Percentiles rank a stretch among this genome's conserved stretches.
phyloP scores from a whole-genome alignment of 2,329 filamentous ascomycete genomes.

The Fusarium sp. region DNA sequence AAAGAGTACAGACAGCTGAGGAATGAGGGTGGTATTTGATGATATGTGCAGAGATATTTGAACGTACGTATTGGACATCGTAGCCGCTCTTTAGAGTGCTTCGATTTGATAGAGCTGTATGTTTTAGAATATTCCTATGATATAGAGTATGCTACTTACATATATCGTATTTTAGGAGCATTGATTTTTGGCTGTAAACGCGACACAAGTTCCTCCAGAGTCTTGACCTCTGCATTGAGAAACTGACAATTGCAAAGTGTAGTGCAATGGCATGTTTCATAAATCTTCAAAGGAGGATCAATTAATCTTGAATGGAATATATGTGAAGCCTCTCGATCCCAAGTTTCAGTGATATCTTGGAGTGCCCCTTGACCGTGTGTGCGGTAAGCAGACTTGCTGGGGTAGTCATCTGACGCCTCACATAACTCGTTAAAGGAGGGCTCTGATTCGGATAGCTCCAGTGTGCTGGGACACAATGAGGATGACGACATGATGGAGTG shows the following conservation, averaged over 20 bases:
- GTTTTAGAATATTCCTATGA: not conserved
- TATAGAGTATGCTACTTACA: not conserved
- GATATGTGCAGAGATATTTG: conserved; percentile 30
- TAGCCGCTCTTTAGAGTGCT: conserved; percentile 13
- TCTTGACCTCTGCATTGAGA: not conserved
- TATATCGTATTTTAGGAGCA: conserved; percentile 19
- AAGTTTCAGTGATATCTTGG: not conserved
- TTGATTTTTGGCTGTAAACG: not conserved
- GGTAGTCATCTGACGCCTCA: conserved; percentile 4
- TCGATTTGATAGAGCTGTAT: conserved; percentile 20
- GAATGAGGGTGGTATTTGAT: conserved; percentile 20
- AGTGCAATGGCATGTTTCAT: conserved; percentile 4
- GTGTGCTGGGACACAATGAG: not conserved
- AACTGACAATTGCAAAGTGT: conserved; percentile 6
- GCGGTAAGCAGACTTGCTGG: not conserved
- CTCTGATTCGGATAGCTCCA: conserved; percentile 1
- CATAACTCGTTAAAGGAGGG: not conserved
- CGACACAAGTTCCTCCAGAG: not conserved
- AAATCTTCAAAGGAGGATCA: conserved; percentile 4
- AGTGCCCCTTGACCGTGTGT: not conserved
- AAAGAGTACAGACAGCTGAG: conserved; percentile 28
- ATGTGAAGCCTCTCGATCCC: not conserved
- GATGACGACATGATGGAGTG: not conserved
- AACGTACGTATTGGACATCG: conserved; percentile 14
- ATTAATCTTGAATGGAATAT: not conserved